Evolutionary conservation across 177 flowering plant species (phyloP), one percentile per base, ranked within the genome.

Genomic region (Vitis hybrid): DNA sequence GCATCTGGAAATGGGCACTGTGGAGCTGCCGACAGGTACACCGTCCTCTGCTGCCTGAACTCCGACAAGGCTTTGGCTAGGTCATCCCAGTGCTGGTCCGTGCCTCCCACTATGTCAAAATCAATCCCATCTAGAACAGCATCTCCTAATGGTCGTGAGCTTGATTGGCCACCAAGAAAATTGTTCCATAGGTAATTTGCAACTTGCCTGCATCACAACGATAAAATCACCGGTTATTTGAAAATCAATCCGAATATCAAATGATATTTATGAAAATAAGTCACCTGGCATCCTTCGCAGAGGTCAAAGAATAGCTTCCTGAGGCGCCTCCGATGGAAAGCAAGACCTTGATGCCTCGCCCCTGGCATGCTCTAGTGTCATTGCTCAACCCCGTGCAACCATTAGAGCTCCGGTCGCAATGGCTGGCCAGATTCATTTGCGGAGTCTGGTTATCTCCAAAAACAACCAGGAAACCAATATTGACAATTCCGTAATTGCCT

Each of bases 1-100:
- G 60, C 50, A 66, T 66, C 69, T 1, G 60, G 69, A 50, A n/a
- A 66, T 1, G 69, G 60, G 56, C 69, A 66, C 13, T 66, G 69
- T 66, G 69, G 69, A 30, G 69, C 69, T 14, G 60, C 60, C 10
- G 69, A 17, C n/a, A 66, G 17, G 60, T 26, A 66, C 6, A 66
- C 48, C n/a, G 1, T 51, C 55, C 55, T 12, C 55, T 51, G 14
- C 15, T 66, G 26, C 6, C 30, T 1, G 9, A 11, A 52, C 15
- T 21, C 51, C 2, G 18, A 12, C 13, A 54, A 50, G 14, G 21
- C 6, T 6, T 34, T 66, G 15, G 60, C 60, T 2, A 55, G 51
- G 1, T 6, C 60, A 9, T 66, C 69, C 60, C 69, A 66, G 23
- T 51, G n/a, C n/a, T 51, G 55, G n/a, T 11, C 4, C 14, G 55